Percentiles rank a stretch among this genome's conserved stretches.
phyloP scores from a whole-genome alignment of 2,329 filamentous ascomycete species.

The Claviceps pazoutovae region DNA sequence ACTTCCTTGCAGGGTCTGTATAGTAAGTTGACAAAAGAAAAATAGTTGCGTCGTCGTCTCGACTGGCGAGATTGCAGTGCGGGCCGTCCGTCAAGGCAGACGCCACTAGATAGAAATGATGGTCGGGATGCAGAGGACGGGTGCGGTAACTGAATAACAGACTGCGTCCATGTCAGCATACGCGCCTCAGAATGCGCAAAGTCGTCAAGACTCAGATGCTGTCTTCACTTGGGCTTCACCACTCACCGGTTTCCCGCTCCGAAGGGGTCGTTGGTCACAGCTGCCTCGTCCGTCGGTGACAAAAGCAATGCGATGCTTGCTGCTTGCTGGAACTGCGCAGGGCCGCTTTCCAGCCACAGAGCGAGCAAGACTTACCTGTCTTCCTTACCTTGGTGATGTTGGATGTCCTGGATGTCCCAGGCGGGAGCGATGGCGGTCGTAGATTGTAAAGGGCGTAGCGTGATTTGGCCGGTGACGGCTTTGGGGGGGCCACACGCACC shows the following conservation, averaged over 20 bases:
- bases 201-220: background rate
- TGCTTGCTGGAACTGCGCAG: slow-evolving; percentile 3
- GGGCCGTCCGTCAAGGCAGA: background rate
- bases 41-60: background rate
- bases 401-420: slow-evolving; percentile 3
- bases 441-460: background rate
- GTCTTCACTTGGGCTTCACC: background rate
- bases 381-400: slow-evolving; percentile 7
- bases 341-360: slow-evolving; percentile 3
- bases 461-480: slow-evolving; percentile 2
- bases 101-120: background rate
- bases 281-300: background rate
- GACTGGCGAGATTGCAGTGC: background rate
- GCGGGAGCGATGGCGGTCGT: slow-evolving; percentile 1
- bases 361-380: slow-evolving; percentile 9
- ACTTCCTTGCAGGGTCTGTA: background rate
- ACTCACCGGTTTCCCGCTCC: slow-evolving; percentile 3
- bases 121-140: too few species aligned
- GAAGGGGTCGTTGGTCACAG: background rate
- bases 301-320: background rate
- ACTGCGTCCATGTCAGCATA: background rate
- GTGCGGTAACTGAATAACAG: background rate
- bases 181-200: background rate
- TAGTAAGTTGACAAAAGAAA: slow-evolving; percentile 3
- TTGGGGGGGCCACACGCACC: background rate